These are phyloP conservation scores for Pleurotus platypus DNA, from an alignment of 768 basidiomycete genomes.

Conservation along the genomic window DNA sequence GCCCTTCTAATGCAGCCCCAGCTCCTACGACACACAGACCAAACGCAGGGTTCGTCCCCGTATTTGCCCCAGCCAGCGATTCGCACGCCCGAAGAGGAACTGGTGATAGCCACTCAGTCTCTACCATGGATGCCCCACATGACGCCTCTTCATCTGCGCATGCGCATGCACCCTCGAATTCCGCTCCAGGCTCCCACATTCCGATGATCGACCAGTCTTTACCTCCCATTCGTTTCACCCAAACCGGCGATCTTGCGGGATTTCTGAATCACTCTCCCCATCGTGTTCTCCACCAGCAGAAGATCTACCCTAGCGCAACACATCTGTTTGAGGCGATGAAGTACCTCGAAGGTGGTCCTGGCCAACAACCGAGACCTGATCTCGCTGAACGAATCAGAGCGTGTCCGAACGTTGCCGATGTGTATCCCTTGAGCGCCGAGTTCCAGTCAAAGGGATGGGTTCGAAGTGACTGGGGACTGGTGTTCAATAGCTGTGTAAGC, in stretches of 20 bases:
- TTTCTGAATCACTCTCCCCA: constrained; percentile 71
- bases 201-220: constrained; percentile 6
- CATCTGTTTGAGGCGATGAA: constrained; percentile 77
- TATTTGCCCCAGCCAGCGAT: constrained; percentile 17
- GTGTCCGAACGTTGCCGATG: constrained; percentile 27
- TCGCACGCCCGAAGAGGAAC: neutral
- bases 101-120: neutral
- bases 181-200: neutral
- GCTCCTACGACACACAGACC: neutral
- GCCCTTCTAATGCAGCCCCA: neutral
- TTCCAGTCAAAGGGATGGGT: constrained; percentile 25
- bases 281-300: constrained; percentile 50
- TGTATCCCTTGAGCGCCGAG: constrained; percentile 30
- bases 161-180: neutral
- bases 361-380: constrained; percentile 31
- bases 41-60: constrained; percentile 20
- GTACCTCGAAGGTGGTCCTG: constrained; percentile 37
- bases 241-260: constrained; percentile 32
- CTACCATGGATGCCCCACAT: neutral
- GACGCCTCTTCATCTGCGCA: neutral
- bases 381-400: constrained; percentile 57
- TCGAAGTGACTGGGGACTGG: constrained; percentile 55
- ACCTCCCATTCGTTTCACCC: constrained; percentile 38
- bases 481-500: constrained; percentile 24
- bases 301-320: constrained; percentile 62